Evolutionary conservation across 441 rosid genomes (phyloP).

Genomic region (Gossypium laxum): DNA sequence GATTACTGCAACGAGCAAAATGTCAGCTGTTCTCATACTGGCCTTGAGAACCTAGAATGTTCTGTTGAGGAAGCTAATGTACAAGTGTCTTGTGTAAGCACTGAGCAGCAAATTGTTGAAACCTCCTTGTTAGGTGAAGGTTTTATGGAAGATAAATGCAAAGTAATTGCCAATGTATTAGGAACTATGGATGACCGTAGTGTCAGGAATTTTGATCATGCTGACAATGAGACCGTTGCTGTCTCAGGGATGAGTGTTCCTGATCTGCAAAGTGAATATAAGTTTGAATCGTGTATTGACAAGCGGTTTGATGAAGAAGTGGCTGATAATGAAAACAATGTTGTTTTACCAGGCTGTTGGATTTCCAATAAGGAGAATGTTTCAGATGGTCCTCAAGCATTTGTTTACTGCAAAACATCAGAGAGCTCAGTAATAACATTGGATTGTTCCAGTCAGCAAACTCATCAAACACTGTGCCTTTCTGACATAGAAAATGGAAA

Average conservation of each 20-base stretch:
- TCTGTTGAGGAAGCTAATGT: slow-evolving; percentile 23
- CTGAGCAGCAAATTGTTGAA: slow-evolving; percentile 23
- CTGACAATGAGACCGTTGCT: slow-evolving; percentile 12
- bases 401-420: slow-evolving; percentile 27
- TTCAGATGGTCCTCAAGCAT: slow-evolving; percentile 24
- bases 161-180: slow-evolving; percentile 27
- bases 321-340: slow-evolving; percentile 19
- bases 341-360: slow-evolving; percentile 16
- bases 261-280: slow-evolving; percentile 20
- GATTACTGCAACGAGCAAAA: slow-evolving; percentile 21
- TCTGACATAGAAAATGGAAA: slow-evolving; percentile 29
- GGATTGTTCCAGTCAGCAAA: slow-evolving; percentile 24
- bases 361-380: slow-evolving; percentile 22
- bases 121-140: slow-evolving; percentile 20
- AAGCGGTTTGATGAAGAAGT: slow-evolving; percentile 20
- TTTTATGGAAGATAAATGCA: slow-evolving; percentile 25
- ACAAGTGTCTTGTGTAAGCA: slow-evolving; percentile 20
- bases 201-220: slow-evolving; percentile 13
- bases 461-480: slow-evolving; percentile 22
- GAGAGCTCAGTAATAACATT: slow-evolving; percentile 21
- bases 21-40: slow-evolving; percentile 16
- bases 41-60: slow-evolving; percentile 19
- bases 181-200: slow-evolving; percentile 20
- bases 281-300: slow-evolving; percentile 21
- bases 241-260: slow-evolving; percentile 14